Evolutionary conservation across 2,329 filamentous ascomycete species (phyloP).

Genomic region (Fusarium drepaniforme): DNA sequence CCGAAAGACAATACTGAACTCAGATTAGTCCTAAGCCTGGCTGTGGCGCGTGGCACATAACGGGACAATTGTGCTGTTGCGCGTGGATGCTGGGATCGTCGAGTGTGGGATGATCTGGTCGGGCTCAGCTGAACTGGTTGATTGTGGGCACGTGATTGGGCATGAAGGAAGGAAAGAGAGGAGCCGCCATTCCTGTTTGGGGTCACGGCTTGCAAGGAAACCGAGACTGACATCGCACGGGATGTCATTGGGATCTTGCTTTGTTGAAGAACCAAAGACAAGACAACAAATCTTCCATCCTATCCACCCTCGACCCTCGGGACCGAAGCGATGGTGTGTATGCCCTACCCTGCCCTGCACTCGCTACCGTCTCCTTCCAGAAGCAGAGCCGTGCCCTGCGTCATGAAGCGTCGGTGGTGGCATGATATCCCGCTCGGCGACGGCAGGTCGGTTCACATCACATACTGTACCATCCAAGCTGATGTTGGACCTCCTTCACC

Average conservation of each 20-base stretch:
- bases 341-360: neutral
- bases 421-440: neutral
- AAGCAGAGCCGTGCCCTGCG: neutral
- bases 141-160: constrained; percentile 35
- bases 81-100: constrained; percentile 27
- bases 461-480: neutral
- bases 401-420: constrained; percentile 5
- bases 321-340: constrained; percentile 2
- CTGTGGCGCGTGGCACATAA: constrained; percentile 13
- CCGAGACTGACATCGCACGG: constrained; percentile 26
- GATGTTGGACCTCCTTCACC: neutral
- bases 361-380: neutral
- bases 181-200: constrained; percentile 29
- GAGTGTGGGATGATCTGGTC: constrained; percentile 32
- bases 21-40: neutral
- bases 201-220: constrained; percentile 32
- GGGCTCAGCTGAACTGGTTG: constrained; percentile 39
- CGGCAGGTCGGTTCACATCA: neutral
- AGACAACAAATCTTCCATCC: neutral
- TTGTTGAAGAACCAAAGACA: constrained; percentile 24
- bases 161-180: constrained; percentile 8
- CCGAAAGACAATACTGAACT: constrained; percentile 7
- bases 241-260: constrained; percentile 29
- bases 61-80: constrained; percentile 12
- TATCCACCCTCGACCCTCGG: neutral